Evolutionary conservation across 306 rosid genomes (phyloP).

Genomic region (Cucumis cinereus): DNA sequence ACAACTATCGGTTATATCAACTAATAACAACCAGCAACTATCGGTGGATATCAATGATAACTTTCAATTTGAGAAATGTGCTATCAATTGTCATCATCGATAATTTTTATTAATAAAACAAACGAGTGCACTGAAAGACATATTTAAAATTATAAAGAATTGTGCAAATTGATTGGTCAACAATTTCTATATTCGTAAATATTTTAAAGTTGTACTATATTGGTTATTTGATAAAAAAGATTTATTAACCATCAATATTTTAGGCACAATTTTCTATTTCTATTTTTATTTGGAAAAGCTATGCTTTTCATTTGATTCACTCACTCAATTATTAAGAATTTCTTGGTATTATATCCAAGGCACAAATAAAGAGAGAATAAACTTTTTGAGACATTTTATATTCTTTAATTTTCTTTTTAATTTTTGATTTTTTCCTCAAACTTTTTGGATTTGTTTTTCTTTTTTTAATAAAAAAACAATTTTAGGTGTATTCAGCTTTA

Average conservation of each 20-base stretch:
- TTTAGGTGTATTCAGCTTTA: neutral
- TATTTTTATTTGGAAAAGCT: neutral
- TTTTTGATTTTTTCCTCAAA: neutral
- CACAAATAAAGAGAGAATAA: neutral
- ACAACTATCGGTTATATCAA: no score
- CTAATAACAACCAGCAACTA: no score
- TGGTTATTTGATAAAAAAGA: neutral
- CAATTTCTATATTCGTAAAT: no score
- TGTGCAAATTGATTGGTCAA: no score
- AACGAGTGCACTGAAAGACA: no score
- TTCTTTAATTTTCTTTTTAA: neutral
- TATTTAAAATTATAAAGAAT: no score
- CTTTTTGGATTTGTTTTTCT: neutral
- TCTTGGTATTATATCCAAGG: neutral
- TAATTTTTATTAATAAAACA: no score
- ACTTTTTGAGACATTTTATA: neutral
- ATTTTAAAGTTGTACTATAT: no score
- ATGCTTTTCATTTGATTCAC: neutral
- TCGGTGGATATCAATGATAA: no score
- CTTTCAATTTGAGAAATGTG: no score
- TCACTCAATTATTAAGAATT: neutral
- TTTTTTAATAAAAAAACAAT: neutral
- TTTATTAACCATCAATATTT: neutral
- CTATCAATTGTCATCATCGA: no score
- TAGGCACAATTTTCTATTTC: neutral